These are phyloP conservation scores for Umbilicus rupestris DNA, from an alignment of 164 flowering plant genomes.

Conservation along the genomic window DNA sequence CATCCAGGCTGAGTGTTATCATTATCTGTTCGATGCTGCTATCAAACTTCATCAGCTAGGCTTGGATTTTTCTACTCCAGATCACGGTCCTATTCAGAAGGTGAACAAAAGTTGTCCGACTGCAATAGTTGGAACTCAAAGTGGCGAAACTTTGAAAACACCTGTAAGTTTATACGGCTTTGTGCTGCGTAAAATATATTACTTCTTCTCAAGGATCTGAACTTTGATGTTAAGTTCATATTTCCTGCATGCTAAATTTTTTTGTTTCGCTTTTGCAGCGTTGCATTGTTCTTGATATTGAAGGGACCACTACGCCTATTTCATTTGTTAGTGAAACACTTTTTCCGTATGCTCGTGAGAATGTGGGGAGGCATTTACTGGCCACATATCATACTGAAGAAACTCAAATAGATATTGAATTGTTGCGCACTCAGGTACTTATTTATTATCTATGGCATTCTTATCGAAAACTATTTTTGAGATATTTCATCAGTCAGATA, in stretches of 20 bases:
- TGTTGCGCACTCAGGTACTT: constrained; percentile 76
- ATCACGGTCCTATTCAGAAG: constrained; percentile 48
- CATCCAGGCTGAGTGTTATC: constrained; percentile 83
- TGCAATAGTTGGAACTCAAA: constrained; percentile 25
- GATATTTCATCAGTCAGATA: neutral
- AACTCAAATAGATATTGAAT: constrained; percentile 78
- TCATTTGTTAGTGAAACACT: constrained; percentile 90
- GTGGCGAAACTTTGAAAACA: constrained; percentile 17
- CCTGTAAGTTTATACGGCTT: constrained; percentile 25
- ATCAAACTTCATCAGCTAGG: constrained; percentile 81
- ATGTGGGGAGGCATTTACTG: constrained; percentile 71
- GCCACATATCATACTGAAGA: constrained; percentile 69
- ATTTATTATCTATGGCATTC: neutral
- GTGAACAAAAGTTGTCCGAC: constrained; percentile 5
- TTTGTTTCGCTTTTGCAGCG: constrained; percentile 45
- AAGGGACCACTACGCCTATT: constrained; percentile 96
- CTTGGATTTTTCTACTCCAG: constrained; percentile 65
- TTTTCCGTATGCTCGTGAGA: constrained; percentile 92
- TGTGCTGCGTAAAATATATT: neutral
- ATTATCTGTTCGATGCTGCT: constrained; percentile 92
- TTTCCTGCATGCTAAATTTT: neutral
- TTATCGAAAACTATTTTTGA: neutral
- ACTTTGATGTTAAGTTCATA: neutral
- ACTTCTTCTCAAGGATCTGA: neutral
- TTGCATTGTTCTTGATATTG: constrained; percentile 94